Conservation (phyloP, 495 filamentous ascomycete species). For the Aspergillus biplanus region DNA sequence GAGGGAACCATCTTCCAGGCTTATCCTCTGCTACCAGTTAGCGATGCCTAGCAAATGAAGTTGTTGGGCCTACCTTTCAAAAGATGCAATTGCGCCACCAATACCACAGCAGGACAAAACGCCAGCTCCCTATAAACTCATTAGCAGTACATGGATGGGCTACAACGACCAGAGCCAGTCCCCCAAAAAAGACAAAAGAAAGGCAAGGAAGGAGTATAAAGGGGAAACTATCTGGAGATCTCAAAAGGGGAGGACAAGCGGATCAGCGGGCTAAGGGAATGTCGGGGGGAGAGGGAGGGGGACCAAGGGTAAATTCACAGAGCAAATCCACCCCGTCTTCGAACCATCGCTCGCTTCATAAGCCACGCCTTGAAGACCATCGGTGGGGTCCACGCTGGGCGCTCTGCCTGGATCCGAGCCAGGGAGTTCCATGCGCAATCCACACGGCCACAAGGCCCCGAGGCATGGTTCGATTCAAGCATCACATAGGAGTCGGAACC, state of each 20-base stretch:
- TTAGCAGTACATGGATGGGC: constrained; percentile 25
- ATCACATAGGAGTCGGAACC: constrained; percentile 26
- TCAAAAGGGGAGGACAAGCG: too few species aligned
- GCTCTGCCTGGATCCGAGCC: constrained; percentile 15
- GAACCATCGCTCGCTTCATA: constrained; percentile 8
- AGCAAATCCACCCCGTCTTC: constrained; percentile 14
- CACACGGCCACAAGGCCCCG: constrained; percentile 14
- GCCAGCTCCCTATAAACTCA: constrained; percentile 24
- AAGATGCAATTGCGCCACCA: constrained; percentile 13
- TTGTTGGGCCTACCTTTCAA: constrained; percentile 9
- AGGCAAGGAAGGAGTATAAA: constrained; percentile 9
- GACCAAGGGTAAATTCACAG: constrained; percentile 17
- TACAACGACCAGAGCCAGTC: constrained; percentile 22
- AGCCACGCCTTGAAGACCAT: constrained; percentile 22
- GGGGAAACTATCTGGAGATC: not conserved
- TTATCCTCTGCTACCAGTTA: constrained; percentile 9
- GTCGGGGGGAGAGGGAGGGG: too few species aligned
- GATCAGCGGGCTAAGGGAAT: constrained; percentile 5
- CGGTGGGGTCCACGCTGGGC: constrained; percentile 16
- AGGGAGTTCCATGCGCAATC: constrained; percentile 25
- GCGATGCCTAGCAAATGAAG: not conserved
- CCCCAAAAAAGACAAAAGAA: constrained; percentile 7
- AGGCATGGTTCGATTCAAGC: constrained; percentile 16
- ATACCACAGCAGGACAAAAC: constrained; percentile 21
- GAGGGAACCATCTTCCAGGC: constrained; percentile 21